A percentile compares a stretch with the other conserved stretches of the same genome.
Evolutionary conservation across 805 yeast genomes (phyloP).

Genomic region (Saccharomyces jurei): DNA sequence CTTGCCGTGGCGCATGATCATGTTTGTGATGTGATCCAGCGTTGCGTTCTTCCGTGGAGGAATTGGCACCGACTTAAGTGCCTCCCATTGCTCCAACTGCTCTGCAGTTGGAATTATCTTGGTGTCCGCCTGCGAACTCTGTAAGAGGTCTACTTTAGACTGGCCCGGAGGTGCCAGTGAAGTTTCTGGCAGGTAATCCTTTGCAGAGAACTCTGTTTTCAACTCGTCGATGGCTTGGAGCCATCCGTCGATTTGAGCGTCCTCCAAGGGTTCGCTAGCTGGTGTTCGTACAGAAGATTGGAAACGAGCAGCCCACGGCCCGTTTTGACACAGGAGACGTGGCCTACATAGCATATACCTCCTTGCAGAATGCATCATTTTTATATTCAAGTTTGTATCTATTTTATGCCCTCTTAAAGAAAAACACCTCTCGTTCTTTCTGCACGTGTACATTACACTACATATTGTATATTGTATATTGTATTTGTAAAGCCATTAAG

Average conservation of each 20-base stretch:
- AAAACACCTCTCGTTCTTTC: no score
- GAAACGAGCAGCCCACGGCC: background rate
- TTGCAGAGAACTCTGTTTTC: conserved; percentile 32
- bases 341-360: background rate
- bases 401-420: no score
- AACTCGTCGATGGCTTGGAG: conserved; percentile 34
- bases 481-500: no score
- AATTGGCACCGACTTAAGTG: conserved; percentile 42
- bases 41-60: conserved; percentile 64
- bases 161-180: conserved; percentile 37
- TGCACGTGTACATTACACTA: no score
- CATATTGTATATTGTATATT: no score
- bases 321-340: background rate
- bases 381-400: background rate
- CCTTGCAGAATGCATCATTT: background rate
- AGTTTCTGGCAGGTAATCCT: conserved; percentile 33
- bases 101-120: conserved; percentile 49
- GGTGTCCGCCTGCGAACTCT: conserved; percentile 18
- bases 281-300: background rate
- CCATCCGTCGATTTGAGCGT: conserved; percentile 36
- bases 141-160: conserved; percentile 28
- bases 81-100: conserved; percentile 52
- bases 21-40: conserved; percentile 67
- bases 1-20: conserved; percentile 89
- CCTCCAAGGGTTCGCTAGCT: conserved; percentile 14